Evolutionary conservation across 495 filamentous ascomycete genomes (phyloP).

Genomic region (Neurospora sp.): DNA sequence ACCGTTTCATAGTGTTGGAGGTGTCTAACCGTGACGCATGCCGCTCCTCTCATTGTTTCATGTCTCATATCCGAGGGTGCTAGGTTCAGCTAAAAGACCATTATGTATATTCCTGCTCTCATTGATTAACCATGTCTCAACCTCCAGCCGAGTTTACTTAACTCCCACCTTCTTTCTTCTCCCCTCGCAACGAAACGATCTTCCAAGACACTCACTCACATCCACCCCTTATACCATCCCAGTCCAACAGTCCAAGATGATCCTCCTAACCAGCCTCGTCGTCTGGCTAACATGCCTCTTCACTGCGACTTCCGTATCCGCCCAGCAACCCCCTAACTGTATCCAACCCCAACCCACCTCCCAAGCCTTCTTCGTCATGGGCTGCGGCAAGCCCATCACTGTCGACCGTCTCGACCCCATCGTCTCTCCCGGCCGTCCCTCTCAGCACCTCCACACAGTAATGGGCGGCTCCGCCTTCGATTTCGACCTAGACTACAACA

Average conservation of each 20-base stretch:
- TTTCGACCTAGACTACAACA: slow-evolving; percentile 45
- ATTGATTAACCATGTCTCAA: not conserved
- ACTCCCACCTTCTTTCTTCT: not conserved
- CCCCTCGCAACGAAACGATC: not conserved
- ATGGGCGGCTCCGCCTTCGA: slow-evolving; percentile 58
- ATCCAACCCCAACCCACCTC: not conserved
- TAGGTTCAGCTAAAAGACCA: not conserved
- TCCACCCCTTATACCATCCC: not conserved
- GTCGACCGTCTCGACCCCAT: slow-evolving; percentile 56
- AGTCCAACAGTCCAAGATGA: not conserved
- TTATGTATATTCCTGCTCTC: no score
- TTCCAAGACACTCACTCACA: not conserved
- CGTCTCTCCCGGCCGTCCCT: slow-evolving; percentile 43
- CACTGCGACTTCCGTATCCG: not conserved
- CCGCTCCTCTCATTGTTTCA: not conserved
- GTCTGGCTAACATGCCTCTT: slow-evolving; percentile 1
- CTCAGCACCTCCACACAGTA: slow-evolving; percentile 57
- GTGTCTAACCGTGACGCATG: not conserved
- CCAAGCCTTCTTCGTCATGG: slow-evolving; percentile 16
- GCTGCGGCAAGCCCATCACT: slow-evolving; percentile 20
- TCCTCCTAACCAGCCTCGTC: not conserved
- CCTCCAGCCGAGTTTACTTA: not conserved
- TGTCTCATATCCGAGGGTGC: not conserved
- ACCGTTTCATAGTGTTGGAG: not conserved
- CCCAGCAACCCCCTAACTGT: not conserved